Evolutionary conservation across 2,329 filamentous ascomycete genomes (phyloP).

Genomic region (Aspergillus sp.): DNA sequence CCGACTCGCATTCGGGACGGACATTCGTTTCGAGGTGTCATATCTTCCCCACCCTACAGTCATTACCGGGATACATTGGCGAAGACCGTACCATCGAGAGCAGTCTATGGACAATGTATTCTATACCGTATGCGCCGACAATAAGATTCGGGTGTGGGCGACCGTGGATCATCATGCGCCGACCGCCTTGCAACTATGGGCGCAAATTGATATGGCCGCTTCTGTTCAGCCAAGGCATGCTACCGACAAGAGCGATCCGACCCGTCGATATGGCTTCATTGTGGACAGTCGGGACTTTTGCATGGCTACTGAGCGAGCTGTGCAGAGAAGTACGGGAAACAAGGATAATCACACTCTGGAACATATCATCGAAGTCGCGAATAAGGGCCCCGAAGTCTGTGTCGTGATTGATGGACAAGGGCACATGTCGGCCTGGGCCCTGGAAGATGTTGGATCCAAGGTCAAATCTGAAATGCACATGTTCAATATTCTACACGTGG

Average conservation of each 20-base stretch:
- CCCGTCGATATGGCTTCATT: slow-evolving; percentile 72
- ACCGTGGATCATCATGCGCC: slow-evolving; percentile 70
- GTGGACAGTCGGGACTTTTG: slow-evolving; percentile 80
- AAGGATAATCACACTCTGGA: slow-evolving; percentile 73
- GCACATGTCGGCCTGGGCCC: slow-evolving; percentile 86
- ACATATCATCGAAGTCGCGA: slow-evolving; percentile 82
- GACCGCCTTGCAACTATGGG: slow-evolving; percentile 77
- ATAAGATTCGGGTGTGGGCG: slow-evolving; percentile 79
- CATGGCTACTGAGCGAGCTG: slow-evolving; percentile 72
- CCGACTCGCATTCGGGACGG: slow-evolving; percentile 76
- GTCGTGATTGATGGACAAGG: slow-evolving; percentile 81
- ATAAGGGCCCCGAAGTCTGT: slow-evolving; percentile 82
- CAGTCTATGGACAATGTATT: slow-evolving; percentile 83
- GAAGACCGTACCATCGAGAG: slow-evolving; percentile 72
- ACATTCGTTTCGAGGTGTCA: slow-evolving; percentile 84
- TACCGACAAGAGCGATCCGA: slow-evolving; percentile 40
- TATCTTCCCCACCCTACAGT: slow-evolving; percentile 83
- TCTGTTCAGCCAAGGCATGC: slow-evolving; percentile 64
- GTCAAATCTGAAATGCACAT: slow-evolving; percentile 66
- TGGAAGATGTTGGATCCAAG: slow-evolving; percentile 81
- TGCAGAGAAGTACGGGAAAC: slow-evolving; percentile 62
- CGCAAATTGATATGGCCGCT: slow-evolving; percentile 72
- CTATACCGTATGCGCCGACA: slow-evolving; percentile 85
- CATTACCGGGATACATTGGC: slow-evolving; percentile 86
- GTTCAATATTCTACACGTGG: slow-evolving; percentile 84